Base-by-base conservation (phyloP, 352 stramenopile genomes). In the Pythium coloratum region DNA sequence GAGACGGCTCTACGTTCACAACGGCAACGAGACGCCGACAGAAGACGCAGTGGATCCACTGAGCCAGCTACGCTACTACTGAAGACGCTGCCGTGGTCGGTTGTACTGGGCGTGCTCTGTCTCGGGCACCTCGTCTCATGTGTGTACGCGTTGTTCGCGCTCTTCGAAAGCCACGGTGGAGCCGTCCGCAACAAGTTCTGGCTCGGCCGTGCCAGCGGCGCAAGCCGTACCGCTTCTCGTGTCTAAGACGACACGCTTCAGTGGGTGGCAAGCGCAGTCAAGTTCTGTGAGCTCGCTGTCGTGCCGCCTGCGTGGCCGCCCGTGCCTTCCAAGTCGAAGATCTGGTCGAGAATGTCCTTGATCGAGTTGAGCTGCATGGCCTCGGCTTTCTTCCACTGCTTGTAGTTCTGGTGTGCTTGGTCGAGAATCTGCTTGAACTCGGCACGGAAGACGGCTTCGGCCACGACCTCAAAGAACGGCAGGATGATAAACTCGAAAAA, bases 401-500 rank as follows among this genome's bases (percentile, higher is more conserved):
- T 91, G 79, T 92, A 93, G 72, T 90, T 93, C 54, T 87, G 78
- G 61, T 93, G 80, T 18, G 86, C 83, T 64, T 94, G 84, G 60
- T 92, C 81, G n/a, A 90, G 51, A 60, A 92, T 91, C 53, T 81
- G 80, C 55, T 89, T 91, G 65, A 94, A 92, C 56, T 92, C 86
- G 18, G 77, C 71, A 14, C 77, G 77, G 59, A 92, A 94, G 14
- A 92, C 76, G 6, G 88, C 84, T 61, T 92, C 84, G 9, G 82
- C 84, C 7, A 94, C 81, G 54, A 89, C 81, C 56, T 94, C 84
- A 40, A 91, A 92, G 70, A 91, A 92, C 14, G 86, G 85, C 47
- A 94, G 61, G 32, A 94, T 81, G 71, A 94, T 94, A 69, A 94
- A 94, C 70, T 94, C 85, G 58, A 94, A 94, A 69, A 94, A 94